Conservation (phyloP, 805 yeast species). For the Cyberlindnera veronae region DNA sequence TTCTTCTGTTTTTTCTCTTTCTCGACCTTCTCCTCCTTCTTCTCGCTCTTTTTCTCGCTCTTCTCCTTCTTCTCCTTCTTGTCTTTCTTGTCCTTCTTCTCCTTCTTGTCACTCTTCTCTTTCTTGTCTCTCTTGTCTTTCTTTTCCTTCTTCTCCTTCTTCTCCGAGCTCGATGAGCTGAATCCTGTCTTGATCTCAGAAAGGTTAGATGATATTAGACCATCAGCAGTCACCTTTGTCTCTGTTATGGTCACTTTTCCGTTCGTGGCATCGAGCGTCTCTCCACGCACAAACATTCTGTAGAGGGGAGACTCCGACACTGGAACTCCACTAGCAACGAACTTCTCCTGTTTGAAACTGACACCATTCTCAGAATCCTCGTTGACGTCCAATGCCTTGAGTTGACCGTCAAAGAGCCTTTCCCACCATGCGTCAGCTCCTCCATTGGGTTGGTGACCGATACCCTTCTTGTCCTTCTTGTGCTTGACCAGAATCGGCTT, state of each 20-base stretch:
- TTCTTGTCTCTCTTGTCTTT: slow-evolving; percentile 24
- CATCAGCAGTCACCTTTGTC: slow-evolving; percentile 1
- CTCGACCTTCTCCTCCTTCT: slow-evolving; percentile 26
- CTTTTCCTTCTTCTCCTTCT: slow-evolving; percentile 25
- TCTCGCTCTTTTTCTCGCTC: slow-evolving; percentile 29
- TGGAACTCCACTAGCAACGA: slow-evolving; percentile 44
- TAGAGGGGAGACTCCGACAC: slow-evolving; percentile 70
- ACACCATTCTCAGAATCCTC: slow-evolving; percentile 31
- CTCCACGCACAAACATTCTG: slow-evolving; percentile 83
- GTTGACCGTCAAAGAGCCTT: slow-evolving; percentile 86
- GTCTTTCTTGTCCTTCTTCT: slow-evolving; percentile 8
- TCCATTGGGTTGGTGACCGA: slow-evolving; percentile 64
- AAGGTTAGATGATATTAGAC: slow-evolving; percentile 2
- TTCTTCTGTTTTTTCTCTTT: slow-evolving; percentile 10
- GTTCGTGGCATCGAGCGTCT: slow-evolving; percentile 75
- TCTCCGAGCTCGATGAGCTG: slow-evolving; percentile 10
- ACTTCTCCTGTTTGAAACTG: slow-evolving; percentile 50
- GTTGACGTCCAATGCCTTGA: slow-evolving; percentile 67
- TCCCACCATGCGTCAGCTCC: slow-evolving; percentile 96
- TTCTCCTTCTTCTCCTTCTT: slow-evolving; percentile 21
- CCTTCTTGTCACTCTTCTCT: slow-evolving; percentile 24
- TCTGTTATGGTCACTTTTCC: slow-evolving; percentile 33
- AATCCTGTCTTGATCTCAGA: slow-evolving; percentile 17
- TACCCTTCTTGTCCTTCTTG: slow-evolving; percentile 85
- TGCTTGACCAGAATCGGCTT: slow-evolving; percentile 89